A percentile compares a stretch with the other conserved stretches of the same genome.
These are phyloP conservation scores for Lasiosphaeriaceae sp. DNA, from an alignment of 495 filamentous ascomycete species.

Conservation along the genomic window DNA sequence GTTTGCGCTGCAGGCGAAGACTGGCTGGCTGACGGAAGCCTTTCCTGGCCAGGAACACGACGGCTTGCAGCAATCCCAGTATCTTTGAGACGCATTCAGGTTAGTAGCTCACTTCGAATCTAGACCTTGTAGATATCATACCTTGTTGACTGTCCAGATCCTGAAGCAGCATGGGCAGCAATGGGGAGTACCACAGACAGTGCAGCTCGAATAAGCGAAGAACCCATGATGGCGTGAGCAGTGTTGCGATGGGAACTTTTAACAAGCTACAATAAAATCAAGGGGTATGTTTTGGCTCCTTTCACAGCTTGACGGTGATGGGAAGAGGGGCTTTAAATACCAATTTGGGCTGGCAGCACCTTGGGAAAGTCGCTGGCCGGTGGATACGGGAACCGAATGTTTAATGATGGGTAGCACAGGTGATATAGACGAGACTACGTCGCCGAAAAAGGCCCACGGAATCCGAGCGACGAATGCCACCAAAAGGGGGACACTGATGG, in stretches of 20 bases:
- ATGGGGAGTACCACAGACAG: slow-evolving; percentile 23
- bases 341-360: too few relatives aligned
- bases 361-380: too few relatives aligned
- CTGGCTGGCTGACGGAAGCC: slow-evolving; percentile 44
- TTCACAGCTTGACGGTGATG: too few relatives aligned
- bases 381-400: background rate
- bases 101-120: too few relatives aligned
- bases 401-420: background rate
- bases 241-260: background rate
- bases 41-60: slow-evolving; percentile 56
- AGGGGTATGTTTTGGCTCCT: too few relatives aligned
- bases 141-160: slow-evolving; percentile 23
- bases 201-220: slow-evolving; percentile 18
- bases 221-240: slow-evolving; percentile 16
- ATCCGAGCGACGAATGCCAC: background rate
- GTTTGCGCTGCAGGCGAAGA: slow-evolving; percentile 48
- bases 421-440: slow-evolving; percentile 8
- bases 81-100: slow-evolving; percentile 15
- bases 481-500: background rate
- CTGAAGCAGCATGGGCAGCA: slow-evolving; percentile 17
- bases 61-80: slow-evolving; percentile 63
- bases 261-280: background rate
- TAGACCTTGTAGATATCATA: background rate
- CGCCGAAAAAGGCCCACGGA: slow-evolving; percentile 11
- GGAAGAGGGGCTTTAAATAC: too few relatives aligned